These are phyloP conservation scores for Peterozyma xylosa DNA, from an alignment of 805 yeast species.

Conservation along the genomic window DNA sequence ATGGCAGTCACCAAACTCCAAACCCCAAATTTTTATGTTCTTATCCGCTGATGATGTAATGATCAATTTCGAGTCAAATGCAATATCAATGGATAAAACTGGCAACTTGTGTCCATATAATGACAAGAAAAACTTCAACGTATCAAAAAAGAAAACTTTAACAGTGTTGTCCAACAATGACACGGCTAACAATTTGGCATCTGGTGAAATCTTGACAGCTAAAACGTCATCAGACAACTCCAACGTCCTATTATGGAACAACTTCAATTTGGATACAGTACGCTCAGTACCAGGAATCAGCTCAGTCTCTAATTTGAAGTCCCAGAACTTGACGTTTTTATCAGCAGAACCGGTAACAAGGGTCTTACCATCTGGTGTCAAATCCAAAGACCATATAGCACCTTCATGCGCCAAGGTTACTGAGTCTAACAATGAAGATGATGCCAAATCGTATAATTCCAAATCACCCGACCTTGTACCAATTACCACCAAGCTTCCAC, in stretches of 20 bases:
- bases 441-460: constrained; percentile 79
- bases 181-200: constrained; percentile 67
- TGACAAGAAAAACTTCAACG: constrained; percentile 80
- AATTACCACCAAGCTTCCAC: constrained; percentile 77
- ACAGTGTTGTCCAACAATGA: constrained; percentile 92
- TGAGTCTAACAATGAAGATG: constrained; percentile 64
- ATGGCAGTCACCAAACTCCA: constrained; percentile 98
- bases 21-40: constrained; percentile 96
- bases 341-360: constrained; percentile 93
- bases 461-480: constrained; percentile 86
- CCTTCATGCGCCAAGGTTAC: constrained; percentile 71
- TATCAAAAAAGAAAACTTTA: constrained; percentile 82
- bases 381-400: constrained; percentile 87
- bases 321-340: constrained; percentile 86
- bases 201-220: constrained; percentile 74
- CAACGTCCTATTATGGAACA: constrained; percentile 71
- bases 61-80: constrained; percentile 79
- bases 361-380: constrained; percentile 78
- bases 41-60: constrained; percentile 96
- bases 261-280: constrained; percentile 42
- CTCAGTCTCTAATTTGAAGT: constrained; percentile 60
- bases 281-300: constrained; percentile 62
- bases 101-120: constrained; percentile 96
- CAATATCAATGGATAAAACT: constrained; percentile 85
- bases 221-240: constrained; percentile 85